A percentile compares a stretch with the other conserved stretches of the same genome.
Conservation (phyloP, 2,329 filamentous ascomycete species). For the Fusarium sp. region DNA sequence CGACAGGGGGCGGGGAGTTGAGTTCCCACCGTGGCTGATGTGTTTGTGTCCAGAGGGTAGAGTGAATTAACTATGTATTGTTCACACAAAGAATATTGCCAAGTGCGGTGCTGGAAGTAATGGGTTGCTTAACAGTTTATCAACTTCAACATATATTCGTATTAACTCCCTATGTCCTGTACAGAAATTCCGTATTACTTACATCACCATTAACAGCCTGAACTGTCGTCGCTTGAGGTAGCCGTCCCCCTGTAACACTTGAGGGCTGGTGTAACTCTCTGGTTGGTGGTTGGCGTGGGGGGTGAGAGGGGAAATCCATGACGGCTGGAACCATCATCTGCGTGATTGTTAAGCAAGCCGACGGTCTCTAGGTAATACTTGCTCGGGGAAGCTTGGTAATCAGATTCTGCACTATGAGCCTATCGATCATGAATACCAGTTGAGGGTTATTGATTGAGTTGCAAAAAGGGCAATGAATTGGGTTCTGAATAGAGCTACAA, state of each 20-base stretch:
- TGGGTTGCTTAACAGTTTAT: not conserved
- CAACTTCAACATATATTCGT: not conserved
- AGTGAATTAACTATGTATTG: not conserved
- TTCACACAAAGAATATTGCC: not conserved
- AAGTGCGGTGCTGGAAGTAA: not conserved
- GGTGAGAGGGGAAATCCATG: slow-evolving; percentile 35
- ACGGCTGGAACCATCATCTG: slow-evolving; percentile 24
- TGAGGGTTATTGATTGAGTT: not conserved
- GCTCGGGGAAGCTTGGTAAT: slow-evolving; percentile 21
- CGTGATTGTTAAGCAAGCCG: slow-evolving; percentile 41
- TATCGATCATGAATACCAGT: not conserved
- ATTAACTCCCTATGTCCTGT: not conserved
- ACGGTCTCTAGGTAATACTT: slow-evolving; percentile 5
- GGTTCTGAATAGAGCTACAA: not conserved
- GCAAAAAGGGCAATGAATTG: not conserved
- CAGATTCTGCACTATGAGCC: not conserved
- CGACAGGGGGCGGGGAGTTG: slow-evolving; percentile 37
- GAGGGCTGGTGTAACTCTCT: slow-evolving; percentile 6
- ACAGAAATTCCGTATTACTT: not conserved
- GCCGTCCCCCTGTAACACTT: not conserved
- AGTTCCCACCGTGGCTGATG: not conserved
- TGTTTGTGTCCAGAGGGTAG: not conserved
- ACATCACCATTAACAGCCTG: not conserved
- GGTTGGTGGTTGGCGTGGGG: slow-evolving; percentile 24
- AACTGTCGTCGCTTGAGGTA: not conserved